phyloP scores from a whole-genome alignment of 1,284 basidiomycete genomes.

The Puccinia hordei region DNA sequence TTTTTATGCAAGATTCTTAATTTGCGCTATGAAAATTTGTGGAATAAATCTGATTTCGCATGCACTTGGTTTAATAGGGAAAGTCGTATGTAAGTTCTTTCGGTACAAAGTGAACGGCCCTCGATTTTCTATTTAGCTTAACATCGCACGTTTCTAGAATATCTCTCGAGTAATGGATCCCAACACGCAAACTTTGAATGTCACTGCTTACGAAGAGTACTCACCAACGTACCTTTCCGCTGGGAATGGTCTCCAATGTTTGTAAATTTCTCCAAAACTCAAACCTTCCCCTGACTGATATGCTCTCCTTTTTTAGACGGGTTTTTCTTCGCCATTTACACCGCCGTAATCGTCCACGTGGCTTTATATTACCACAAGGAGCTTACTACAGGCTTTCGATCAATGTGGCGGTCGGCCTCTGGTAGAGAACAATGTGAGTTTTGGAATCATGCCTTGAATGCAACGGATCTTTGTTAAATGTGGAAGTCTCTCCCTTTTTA shows the following conservation, averaged over 20 bases:
- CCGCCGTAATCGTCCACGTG: constrained; percentile 36
- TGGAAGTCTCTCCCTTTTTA: neutral
- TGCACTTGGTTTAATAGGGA: neutral
- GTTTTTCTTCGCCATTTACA: constrained; percentile 47
- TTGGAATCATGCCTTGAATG: neutral
- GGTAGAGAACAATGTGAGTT: constrained; percentile 23
- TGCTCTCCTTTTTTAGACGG: constrained; percentile 15
- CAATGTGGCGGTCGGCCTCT: neutral
- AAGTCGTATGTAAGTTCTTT: constrained; percentile 34
- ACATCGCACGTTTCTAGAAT: neutral
- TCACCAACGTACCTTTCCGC: constrained; percentile 44
- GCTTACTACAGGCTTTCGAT: constrained; percentile 28
- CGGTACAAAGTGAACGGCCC: neutral
- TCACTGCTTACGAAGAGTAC: constrained; percentile 38
- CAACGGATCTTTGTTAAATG: neutral
- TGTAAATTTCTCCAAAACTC: neutral
- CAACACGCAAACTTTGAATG: constrained; percentile 35
- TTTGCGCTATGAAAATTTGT: no score
- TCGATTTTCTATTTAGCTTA: neutral
- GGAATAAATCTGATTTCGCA: neutral
- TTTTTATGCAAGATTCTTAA: neutral
- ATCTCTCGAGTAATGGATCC: constrained; percentile 37
- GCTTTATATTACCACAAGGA: constrained; percentile 47
- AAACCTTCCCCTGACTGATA: neutral
- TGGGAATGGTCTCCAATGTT: constrained; percentile 43